These are phyloP conservation scores for Alternaria solani DNA, from an alignment of 2,329 filamentous ascomycete genomes.

Conservation along the genomic window DNA sequence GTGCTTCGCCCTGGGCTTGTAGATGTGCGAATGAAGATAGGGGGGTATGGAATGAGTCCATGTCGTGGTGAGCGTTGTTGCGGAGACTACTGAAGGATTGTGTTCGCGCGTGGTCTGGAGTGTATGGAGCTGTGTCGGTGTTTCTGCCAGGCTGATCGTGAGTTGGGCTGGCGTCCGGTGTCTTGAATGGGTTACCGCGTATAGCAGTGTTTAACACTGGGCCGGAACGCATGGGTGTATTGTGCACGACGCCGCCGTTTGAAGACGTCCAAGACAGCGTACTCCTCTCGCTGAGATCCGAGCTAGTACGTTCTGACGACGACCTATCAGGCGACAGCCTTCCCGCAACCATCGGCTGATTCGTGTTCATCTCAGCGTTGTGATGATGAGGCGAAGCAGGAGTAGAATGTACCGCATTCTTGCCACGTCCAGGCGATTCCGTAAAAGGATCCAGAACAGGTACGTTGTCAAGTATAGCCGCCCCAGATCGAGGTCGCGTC, in stretches of 20 bases:
- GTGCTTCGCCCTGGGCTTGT: slow-evolving; percentile 61
- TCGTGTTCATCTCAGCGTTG: slow-evolving; percentile 6
- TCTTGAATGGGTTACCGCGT: slow-evolving; percentile 43
- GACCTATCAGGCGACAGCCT: slow-evolving; percentile 60
- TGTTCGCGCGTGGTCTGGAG: slow-evolving; percentile 33
- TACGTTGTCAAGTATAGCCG: slow-evolving; percentile 39
- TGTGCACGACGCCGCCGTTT: slow-evolving; percentile 53
- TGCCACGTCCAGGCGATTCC: slow-evolving; percentile 47
- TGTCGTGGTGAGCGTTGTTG: slow-evolving; percentile 49
- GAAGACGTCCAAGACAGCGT: slow-evolving; percentile 54
- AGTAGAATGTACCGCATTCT: slow-evolving; percentile 36
- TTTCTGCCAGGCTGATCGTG: slow-evolving; percentile 24
- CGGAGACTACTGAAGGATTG: slow-evolving; percentile 47
- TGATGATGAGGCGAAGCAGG: slow-evolving; percentile 34
- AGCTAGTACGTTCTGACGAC: slow-evolving; percentile 60
- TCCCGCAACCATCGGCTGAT: slow-evolving; percentile 34
- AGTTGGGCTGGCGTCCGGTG: slow-evolving; percentile 45
- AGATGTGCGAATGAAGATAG: slow-evolving; percentile 59
- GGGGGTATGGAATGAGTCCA: slow-evolving; percentile 62
- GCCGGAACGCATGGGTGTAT: slow-evolving; percentile 55
- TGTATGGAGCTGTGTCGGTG: slow-evolving; percentile 30
- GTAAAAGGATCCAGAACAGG: slow-evolving; percentile 53
- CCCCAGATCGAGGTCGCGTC: slow-evolving; percentile 20
- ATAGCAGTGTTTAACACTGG: slow-evolving; percentile 47
- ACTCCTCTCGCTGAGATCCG: slow-evolving; percentile 64